Conservation (phyloP, 2,329 filamentous ascomycete species). For the Alternaria sp. region DNA sequence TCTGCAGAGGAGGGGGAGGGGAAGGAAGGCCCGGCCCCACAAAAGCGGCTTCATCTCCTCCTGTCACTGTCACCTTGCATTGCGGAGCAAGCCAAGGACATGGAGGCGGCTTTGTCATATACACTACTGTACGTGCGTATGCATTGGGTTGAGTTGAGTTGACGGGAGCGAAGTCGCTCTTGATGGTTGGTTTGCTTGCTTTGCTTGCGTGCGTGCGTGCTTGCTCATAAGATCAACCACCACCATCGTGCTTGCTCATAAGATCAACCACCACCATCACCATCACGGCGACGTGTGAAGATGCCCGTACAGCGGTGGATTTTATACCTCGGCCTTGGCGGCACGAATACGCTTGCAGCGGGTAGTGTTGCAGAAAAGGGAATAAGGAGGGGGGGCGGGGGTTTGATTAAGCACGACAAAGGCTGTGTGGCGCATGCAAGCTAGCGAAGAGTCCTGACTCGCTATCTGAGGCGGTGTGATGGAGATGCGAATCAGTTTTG, state of each 20-base stretch:
- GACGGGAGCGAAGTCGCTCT: too few relatives aligned
- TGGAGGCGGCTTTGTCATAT: background rate
- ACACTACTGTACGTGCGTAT: slow-evolving; percentile 3
- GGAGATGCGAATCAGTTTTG: background rate
- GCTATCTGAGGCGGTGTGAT: slow-evolving; percentile 9
- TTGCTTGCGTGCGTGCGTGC: background rate
- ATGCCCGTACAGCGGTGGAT: background rate
- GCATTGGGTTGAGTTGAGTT: too few relatives aligned
- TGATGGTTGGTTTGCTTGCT: too few relatives aligned
- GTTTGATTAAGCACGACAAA: too few relatives aligned
- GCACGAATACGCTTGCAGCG: slow-evolving; percentile 2
- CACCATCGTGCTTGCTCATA: background rate
- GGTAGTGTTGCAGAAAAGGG: too few relatives aligned
- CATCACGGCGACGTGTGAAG: background rate
- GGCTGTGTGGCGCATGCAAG: background rate
- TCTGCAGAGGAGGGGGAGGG: background rate
- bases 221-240: background rate
- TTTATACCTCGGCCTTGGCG: background rate
- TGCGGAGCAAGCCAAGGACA: background rate
- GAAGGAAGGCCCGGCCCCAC: background rate
- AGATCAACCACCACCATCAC: background rate
- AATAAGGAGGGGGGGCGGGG: too few relatives aligned
- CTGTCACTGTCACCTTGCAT: slow-evolving; percentile 10
- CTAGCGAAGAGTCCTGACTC: background rate
- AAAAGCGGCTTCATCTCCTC: slow-evolving; percentile 7